Conservation (phyloP, 306 rosid species). For the Cicer arietinum region DNA sequence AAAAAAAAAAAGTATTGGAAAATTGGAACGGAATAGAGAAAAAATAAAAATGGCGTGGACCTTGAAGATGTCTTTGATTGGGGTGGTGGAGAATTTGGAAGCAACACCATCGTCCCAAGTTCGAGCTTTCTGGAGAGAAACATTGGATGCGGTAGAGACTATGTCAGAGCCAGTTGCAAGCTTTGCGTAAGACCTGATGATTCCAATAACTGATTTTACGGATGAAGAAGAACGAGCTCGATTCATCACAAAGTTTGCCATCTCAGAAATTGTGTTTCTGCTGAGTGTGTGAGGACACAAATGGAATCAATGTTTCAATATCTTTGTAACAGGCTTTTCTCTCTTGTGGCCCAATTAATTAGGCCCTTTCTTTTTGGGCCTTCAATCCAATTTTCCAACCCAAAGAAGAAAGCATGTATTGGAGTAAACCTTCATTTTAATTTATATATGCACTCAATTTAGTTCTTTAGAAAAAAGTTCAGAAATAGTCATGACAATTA, state of each 20-base stretch:
- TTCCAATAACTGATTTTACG: conserved; percentile 44
- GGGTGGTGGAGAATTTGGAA: conserved; percentile 83
- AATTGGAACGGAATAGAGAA: background rate
- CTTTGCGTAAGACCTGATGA: conserved; percentile 56
- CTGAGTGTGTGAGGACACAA: too few species aligned
- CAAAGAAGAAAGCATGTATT: too few species aligned
- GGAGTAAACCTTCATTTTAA: too few species aligned
- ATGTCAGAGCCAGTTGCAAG: conserved; percentile 74
- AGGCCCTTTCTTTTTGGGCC: too few species aligned
- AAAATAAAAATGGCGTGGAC: conserved; percentile 36
- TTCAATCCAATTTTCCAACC: too few species aligned
- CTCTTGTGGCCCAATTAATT: too few species aligned
- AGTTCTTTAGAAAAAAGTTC: too few species aligned
- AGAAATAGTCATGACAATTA: too few species aligned
- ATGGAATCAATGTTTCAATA: too few species aligned
- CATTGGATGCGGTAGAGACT: conserved; percentile 70
- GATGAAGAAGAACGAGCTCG: conserved; percentile 53
- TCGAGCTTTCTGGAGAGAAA: conserved; percentile 93
- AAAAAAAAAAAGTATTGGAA: background rate
- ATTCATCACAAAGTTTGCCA: conserved; percentile 67
- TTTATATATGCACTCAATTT: too few species aligned
- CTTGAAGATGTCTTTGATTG: conserved; percentile 85
- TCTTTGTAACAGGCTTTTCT: too few species aligned
- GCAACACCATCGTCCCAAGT: conserved; percentile 91
- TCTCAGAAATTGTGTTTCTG: conserved; percentile 20